Base-by-base conservation (phyloP, 2,329 filamentous ascomycete species). In the Fusarium proliferatum region DNA sequence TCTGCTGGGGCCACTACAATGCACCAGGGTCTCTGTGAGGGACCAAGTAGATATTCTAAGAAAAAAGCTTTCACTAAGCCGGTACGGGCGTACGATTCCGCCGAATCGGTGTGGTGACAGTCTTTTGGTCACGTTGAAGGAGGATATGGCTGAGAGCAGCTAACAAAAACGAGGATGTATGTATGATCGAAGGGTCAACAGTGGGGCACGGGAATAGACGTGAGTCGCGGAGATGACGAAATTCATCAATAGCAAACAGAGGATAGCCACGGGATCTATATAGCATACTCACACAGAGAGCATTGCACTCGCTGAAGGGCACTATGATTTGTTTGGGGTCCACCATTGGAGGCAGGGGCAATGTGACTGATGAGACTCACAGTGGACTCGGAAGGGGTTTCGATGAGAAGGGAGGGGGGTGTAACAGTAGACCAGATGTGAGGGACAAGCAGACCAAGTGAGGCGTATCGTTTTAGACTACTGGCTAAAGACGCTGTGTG, bases 11-110 rank as follows among this genome's bases (percentile, higher is more conserved):
- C 65, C 68, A 79, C 75, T 79, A 77, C 79, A 83, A 82, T 80
- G 80, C 81, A 82, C 81, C 81, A 84, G 80, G 82, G 82, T 81
- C 79, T 81, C 78, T 78, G 78, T 72, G 80, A 73, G 76, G 64
- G 75, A 77, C 69, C 69, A 72, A 68, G 69, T 64, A 61, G 61
- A 60, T 68, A 42, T 26, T 69, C 42, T 64, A 43, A 21, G 52
- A 33, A 60, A 65, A 69, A 67, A 59, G 72, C 49, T 71, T 65
- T 74, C 61, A 76, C 75, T 74, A 76, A 67, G 59, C 64, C 57
- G 68, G 67, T 64, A 70, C 55, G 72, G 71, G 73, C 75, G 75
- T 76, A 66, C 64, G 69, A 76, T 61, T 55, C 67, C 67, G 73
- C 76, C 75, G 72, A 72, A 68, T 76, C 75, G 76, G 66, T 67